These are phyloP conservation scores for Fusarium devonianum DNA, from an alignment of 2,329 filamentous ascomycete genomes.

Conservation along the genomic window DNA sequence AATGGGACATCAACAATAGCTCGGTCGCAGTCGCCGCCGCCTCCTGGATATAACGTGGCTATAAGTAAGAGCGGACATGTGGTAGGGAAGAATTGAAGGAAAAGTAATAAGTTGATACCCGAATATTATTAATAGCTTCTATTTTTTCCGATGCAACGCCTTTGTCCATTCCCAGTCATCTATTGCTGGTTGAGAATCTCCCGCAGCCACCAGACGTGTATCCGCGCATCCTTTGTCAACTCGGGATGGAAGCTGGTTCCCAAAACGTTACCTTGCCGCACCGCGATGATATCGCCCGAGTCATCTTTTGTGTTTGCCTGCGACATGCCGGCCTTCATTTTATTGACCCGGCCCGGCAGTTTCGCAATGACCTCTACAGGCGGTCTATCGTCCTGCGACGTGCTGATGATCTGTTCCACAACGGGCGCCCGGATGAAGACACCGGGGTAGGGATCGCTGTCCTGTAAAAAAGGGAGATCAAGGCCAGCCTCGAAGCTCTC, in stretches of 20 bases:
- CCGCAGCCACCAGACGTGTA: constrained; percentile 92
- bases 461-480: constrained; percentile 72
- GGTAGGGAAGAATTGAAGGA: not conserved
- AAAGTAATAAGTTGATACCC: constrained; percentile 13
- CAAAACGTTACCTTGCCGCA: constrained; percentile 89
- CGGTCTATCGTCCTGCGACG: constrained; percentile 41
- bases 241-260: constrained; percentile 97
- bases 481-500: constrained; percentile 87
- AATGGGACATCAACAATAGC: not conserved
- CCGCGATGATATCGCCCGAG: constrained; percentile 82
- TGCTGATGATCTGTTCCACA: constrained; percentile 77
- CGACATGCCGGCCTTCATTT: constrained; percentile 48
- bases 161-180: not conserved
- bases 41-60: constrained; percentile 31
- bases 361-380: constrained; percentile 60
- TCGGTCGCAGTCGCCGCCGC: constrained; percentile 33
- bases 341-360: constrained; percentile 52
- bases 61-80: constrained; percentile 25
- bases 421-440: constrained; percentile 96
- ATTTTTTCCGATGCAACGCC: not conserved
- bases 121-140: constrained; percentile 18
- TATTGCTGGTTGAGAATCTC: constrained; percentile 57
- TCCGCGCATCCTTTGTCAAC: constrained; percentile 83
- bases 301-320: constrained; percentile 50
- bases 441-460: constrained; percentile 66